Evolutionary conservation across 495 filamentous ascomycete species (phyloP), one percentile per base, ranked within the genome.

Genomic region (Neurospora sp.): DNA sequence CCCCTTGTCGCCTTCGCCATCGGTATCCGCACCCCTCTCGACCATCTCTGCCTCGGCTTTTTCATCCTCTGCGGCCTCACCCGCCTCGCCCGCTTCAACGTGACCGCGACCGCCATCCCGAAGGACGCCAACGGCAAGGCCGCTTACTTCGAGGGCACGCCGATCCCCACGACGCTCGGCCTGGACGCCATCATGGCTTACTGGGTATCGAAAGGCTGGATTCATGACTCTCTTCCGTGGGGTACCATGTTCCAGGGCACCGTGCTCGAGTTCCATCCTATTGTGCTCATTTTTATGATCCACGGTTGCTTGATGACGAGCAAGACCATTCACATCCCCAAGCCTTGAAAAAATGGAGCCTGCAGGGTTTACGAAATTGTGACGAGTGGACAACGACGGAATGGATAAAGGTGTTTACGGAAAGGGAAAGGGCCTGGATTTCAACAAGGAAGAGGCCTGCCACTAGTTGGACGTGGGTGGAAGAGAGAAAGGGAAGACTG

Each of bases 21-120:
- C 78, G 96, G 96, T 75, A 83, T 97, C 71, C 93, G 94, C 79
- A 97, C 94, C 6, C 85, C 91, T 4, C 80, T 93, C 78, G 96
- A 99, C 81, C 94, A 96, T 78, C 79, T 97, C 45, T 83, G 93
- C 74, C 90, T 99, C 22, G 85, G 92, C 22, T 91, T 94, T 81
- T 98, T 98, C 82, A 93, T 99, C 48, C 92, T 99, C 70, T 96
- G 94, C 83, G 96, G 96, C 41, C 87, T 99, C 70, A 96, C 95
- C 14, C 92, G 96, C 31, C 88, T 99, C 31, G 96, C 96, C 40
- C 91, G 96, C 74, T 99, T 99, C 88, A 99, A 99, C 81, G 96
- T 99, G 59, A 98, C 96, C 2, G 94, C 93, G 10, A 85, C 89
- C 45, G 88, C 88, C 72, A 86, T 99, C 16, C 96, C 96, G 68